A percentile compares a stretch with the other conserved stretches of the same genome.
Conservation (phyloP, 257 asterid species). For the Linaria vulgaris region DNA sequence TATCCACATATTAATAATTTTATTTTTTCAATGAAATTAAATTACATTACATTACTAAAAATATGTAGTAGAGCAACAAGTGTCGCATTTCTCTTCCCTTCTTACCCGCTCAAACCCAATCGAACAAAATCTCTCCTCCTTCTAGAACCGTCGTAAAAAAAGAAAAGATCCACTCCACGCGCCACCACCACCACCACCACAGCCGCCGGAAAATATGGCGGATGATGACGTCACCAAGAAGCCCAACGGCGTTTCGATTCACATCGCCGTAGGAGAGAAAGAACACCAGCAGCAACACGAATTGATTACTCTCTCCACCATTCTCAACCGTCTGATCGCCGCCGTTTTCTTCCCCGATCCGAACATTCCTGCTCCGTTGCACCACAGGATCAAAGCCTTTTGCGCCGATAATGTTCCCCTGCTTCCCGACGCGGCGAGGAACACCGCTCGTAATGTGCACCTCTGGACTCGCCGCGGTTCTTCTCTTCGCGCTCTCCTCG, state of each 20-base stretch:
- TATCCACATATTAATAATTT: no score
- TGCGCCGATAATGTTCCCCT: conserved; percentile 56
- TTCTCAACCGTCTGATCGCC: conserved; percentile 52
- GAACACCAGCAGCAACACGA: conserved; percentile 5
- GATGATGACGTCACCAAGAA: conserved; percentile 13
- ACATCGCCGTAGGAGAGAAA: background rate
- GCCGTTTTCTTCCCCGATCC: conserved; percentile 51
- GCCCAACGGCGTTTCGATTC: conserved; percentile 30
- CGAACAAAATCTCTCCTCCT: no score
- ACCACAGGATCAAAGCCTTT: conserved; percentile 48
- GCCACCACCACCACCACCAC: no score
- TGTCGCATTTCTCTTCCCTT: no score
- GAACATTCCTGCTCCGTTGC: conserved; percentile 33
- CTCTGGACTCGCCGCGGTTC: conserved; percentile 76
- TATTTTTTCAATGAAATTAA: no score
- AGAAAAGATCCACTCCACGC: no score
- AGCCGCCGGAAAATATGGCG: conserved; percentile 28
- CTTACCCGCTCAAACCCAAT: no score
- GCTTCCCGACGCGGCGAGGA: conserved; percentile 60
- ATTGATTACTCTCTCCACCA: conserved; percentile 45
- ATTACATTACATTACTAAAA: no score
- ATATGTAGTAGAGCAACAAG: no score
- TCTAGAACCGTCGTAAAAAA: no score
- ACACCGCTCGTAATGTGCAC: conserved; percentile 48
- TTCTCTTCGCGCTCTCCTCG: conserved; percentile 68